phyloP scores from a whole-genome alignment of 345 rosid species.

The Boechera divaricarpa region DNA sequence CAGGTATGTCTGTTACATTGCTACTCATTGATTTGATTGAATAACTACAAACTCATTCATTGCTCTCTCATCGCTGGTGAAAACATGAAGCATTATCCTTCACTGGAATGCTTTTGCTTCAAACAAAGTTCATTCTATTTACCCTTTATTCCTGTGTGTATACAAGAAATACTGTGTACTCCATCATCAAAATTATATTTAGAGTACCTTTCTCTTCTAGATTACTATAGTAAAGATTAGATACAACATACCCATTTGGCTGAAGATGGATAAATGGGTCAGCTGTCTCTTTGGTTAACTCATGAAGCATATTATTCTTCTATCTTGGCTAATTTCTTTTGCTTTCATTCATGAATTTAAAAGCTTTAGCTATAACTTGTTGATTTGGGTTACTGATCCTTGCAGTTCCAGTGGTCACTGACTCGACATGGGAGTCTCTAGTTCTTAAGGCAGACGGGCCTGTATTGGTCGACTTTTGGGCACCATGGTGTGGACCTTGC shows the following conservation, averaged over 20 bases:
- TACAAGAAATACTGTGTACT: background rate
- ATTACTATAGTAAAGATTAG: background rate
- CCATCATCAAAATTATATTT: background rate
- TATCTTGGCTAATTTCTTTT: background rate
- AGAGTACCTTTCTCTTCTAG: background rate
- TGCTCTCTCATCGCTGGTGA: background rate
- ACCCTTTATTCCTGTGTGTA: background rate
- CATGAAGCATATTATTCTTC: slow-evolving; percentile 2
- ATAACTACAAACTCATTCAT: background rate
- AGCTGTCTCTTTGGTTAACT: background rate
- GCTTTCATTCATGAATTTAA: background rate
- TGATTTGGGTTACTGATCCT: slow-evolving; percentile 21
- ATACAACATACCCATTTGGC: slow-evolving; percentile 1
- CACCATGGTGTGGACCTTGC: slow-evolving; percentile 77
- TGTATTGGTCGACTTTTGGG: slow-evolving; percentile 68
- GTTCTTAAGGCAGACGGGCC: slow-evolving; percentile 63
- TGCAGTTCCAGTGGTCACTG: slow-evolving; percentile 59
- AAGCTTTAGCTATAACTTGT: background rate
- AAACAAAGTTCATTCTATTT: slow-evolving; percentile 11
- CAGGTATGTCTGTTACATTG: slow-evolving; percentile 1
- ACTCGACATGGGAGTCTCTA: slow-evolving; percentile 60
- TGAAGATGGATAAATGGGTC: background rate
- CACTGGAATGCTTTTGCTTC: background rate
- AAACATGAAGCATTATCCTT: slow-evolving; percentile 11
- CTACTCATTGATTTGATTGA: background rate